Conservation (phyloP, 352 stramenopile genomes). For the Elongisporangium undulatum region DNA sequence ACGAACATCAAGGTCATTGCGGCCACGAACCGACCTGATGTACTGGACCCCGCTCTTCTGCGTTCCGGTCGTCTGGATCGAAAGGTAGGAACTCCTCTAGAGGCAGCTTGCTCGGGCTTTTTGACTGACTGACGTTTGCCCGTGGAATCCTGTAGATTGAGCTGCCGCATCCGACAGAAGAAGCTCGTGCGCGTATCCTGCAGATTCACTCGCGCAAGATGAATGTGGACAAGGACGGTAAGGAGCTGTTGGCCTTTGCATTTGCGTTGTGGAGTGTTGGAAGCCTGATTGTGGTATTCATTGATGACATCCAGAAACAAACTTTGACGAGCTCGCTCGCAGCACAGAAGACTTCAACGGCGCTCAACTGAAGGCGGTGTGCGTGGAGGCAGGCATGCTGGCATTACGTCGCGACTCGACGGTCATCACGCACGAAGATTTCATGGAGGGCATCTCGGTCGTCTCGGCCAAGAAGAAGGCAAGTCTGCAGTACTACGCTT, state of each 20-base stretch:
- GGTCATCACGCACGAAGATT: slow-evolving; percentile 98
- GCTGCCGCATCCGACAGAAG: slow-evolving; percentile 96
- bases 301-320: slow-evolving; percentile 68
- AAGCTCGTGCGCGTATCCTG: slow-evolving; percentile 95
- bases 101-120: neutral
- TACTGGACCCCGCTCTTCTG: slow-evolving; percentile 96
- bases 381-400: slow-evolving; percentile 98
- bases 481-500: slow-evolving; percentile 97
- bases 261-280: neutral
- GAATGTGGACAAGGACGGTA: slow-evolving; percentile 91
- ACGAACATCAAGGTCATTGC: slow-evolving; percentile 99
- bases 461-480: slow-evolving; percentile 98
- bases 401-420: slow-evolving; percentile 93
- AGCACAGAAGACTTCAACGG: slow-evolving; percentile 99
- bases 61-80: slow-evolving; percentile 90
- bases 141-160: slow-evolving; percentile 87
- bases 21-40: slow-evolving; percentile 95
- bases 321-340: slow-evolving; percentile 97
- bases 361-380: slow-evolving; percentile 98
- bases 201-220: slow-evolving; percentile 98
- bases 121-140: neutral
- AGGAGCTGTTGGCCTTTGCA: neutral
- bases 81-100: slow-evolving; percentile 64
- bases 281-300: neutral
- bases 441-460: slow-evolving; percentile 98